These are phyloP conservation scores for Heracleum sosnowskyi DNA, from an alignment of 129 eudicot species.

Conservation along the genomic window DNA sequence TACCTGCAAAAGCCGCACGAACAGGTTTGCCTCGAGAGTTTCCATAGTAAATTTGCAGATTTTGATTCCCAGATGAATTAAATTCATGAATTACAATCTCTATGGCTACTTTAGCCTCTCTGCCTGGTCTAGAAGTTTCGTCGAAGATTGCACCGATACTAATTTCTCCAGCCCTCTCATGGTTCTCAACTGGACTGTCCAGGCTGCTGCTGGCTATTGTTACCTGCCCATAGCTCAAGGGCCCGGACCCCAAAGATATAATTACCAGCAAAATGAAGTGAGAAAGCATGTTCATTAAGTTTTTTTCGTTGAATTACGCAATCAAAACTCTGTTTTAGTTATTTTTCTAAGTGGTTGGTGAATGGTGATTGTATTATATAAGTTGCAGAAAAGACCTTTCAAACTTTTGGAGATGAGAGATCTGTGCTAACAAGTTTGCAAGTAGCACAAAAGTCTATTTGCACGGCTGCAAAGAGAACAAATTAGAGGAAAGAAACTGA, in stretches of 20 bases:
- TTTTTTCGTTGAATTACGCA: too few species aligned
- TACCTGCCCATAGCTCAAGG: background rate
- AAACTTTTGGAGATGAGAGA: background rate
- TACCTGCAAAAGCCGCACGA: background rate
- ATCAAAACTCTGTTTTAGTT: background rate
- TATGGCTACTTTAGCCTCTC: background rate
- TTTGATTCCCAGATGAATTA: background rate
- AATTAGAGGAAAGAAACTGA: background rate
- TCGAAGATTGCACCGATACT: background rate
- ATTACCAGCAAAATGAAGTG: background rate
- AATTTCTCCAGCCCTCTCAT: background rate
- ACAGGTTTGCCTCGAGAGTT: background rate
- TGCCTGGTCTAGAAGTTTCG: background rate
- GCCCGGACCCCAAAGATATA: background rate
- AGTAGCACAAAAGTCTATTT: background rate
- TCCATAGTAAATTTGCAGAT: background rate
- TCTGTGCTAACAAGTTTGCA: background rate
- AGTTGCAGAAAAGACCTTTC: background rate
- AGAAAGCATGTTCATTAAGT: background rate
- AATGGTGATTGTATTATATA: background rate
- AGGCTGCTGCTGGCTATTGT: background rate
- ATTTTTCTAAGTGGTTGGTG: background rate
- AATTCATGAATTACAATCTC: background rate
- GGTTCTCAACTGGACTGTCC: background rate
- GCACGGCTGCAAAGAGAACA: background rate